A percentile compares a stretch with the other conserved stretches of the same genome.
Conservation (phyloP, 2,329 filamentous ascomycete genomes). For the Cercospora citrullina region DNA sequence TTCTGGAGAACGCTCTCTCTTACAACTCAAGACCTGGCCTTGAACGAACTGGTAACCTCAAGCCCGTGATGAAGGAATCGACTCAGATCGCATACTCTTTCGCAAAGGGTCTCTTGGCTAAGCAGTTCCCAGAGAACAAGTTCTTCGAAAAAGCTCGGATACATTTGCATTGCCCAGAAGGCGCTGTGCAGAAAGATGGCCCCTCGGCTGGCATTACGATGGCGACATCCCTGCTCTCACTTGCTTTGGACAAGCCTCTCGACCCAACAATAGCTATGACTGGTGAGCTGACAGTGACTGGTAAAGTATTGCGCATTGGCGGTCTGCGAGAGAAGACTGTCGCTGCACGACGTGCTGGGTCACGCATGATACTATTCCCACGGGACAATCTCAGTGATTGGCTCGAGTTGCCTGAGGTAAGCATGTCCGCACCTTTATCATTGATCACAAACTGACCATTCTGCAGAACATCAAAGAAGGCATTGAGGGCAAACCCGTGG, state of each 20-base stretch:
- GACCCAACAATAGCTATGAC: constrained; percentile 95
- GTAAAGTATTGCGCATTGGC: constrained; percentile 93
- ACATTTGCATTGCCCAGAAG: constrained; percentile 94
- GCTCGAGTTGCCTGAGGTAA: constrained; percentile 92
- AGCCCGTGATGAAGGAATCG: constrained; percentile 97
- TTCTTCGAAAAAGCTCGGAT: constrained; percentile 97
- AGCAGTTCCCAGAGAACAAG: constrained; percentile 80
- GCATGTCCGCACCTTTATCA: constrained; percentile 41
- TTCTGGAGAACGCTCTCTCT: constrained; percentile 79
- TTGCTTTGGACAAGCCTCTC: constrained; percentile 76
- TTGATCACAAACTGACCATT: constrained; percentile 15
- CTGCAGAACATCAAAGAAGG: constrained; percentile 94
- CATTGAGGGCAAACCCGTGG: constrained; percentile 85
- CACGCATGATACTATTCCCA: constrained; percentile 91
- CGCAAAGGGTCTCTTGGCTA: constrained; percentile 83
- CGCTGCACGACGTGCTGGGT: constrained; percentile 86
- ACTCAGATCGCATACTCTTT: constrained; percentile 95
- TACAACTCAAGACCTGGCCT: constrained; percentile 73
- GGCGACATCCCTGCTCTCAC: constrained; percentile 85
- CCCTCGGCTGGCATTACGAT: constrained; percentile 86
- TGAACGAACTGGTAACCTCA: constrained; percentile 91
- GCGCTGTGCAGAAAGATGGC: constrained; percentile 90
- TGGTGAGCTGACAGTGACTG: constrained; percentile 92
- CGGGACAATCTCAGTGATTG: constrained; percentile 95
- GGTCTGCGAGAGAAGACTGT: constrained; percentile 96